These are phyloP conservation scores for Neopestalotiopsis clavispora DNA, from an alignment of 2,329 filamentous ascomycete species.

Conservation along the genomic window DNA sequence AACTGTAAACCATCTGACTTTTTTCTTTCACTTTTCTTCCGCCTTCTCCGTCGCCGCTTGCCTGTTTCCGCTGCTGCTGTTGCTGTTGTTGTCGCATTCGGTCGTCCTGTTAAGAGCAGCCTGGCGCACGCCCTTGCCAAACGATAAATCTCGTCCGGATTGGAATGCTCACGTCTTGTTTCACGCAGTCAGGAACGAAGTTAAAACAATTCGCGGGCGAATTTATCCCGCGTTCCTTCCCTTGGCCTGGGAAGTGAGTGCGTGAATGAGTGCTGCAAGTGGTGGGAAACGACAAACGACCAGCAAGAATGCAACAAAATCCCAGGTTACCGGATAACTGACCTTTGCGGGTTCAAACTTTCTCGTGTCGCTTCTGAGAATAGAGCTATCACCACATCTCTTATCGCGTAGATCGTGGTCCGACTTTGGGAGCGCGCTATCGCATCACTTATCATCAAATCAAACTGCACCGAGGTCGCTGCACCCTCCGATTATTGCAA, in stretches of 20 bases:
- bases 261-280: neutral
- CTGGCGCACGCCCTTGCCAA: neutral
- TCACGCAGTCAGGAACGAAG: neutral
- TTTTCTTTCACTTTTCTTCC: constrained; percentile 4
- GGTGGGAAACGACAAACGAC: neutral
- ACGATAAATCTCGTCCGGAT: neutral
- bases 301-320: constrained; percentile 7
- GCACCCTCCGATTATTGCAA: constrained; percentile 28
- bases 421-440: neutral
- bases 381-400: neutral
- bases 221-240: neutral
- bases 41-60: neutral
- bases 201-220: neutral
- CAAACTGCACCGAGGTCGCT: constrained; percentile 43
- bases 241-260: neutral
- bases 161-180: constrained; percentile 4
- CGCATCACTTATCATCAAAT: neutral
- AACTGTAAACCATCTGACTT: neutral
- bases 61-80: too few species aligned
- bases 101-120: neutral
- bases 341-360: neutral
- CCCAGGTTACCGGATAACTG: neutral
- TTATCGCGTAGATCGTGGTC: neutral
- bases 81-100: too few species aligned
- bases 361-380: neutral